These are phyloP conservation scores for Rhodotorula sp. DNA, from an alignment of 1,284 basidiomycete species.

Conservation along the genomic window DNA sequence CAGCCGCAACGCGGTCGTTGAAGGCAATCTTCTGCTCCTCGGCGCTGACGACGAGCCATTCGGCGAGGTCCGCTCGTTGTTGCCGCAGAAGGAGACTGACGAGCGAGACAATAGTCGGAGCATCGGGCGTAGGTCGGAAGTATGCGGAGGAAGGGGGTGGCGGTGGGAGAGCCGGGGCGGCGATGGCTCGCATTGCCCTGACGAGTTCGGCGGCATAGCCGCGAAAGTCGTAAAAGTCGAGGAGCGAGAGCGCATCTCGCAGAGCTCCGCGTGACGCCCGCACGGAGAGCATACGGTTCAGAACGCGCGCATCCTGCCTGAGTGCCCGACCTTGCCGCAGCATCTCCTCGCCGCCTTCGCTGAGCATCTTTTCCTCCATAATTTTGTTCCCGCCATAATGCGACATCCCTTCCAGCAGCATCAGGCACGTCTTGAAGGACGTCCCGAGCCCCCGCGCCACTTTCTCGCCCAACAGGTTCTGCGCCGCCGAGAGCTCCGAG, in stretches of 20 bases:
- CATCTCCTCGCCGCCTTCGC: neutral
- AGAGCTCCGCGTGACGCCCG: slow-evolving; percentile 16
- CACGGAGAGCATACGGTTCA: slow-evolving; percentile 33
- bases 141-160: no score
- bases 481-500: slow-evolving; percentile 29
- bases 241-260: slow-evolving; percentile 22
- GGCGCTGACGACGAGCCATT: slow-evolving; percentile 12
- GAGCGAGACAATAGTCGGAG: slow-evolving; percentile 28
- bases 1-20: slow-evolving; percentile 19
- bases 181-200: neutral
- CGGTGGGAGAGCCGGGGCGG: neutral
- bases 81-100: slow-evolving; percentile 18
- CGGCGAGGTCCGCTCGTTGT: slow-evolving; percentile 19
- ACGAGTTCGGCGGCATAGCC: slow-evolving; percentile 9
- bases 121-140: slow-evolving; percentile 23
- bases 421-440: slow-evolving; percentile 25
- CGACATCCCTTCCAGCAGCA: slow-evolving; percentile 36
- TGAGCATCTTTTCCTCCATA: slow-evolving; percentile 37
- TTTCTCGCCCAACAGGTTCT: slow-evolving; percentile 30
- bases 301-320: slow-evolving; percentile 25
- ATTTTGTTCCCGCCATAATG: slow-evolving; percentile 30
- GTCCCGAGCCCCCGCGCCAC: slow-evolving; percentile 18
- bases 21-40: neutral
- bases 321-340: slow-evolving; percentile 6
- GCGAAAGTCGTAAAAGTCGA: slow-evolving; percentile 25